These are phyloP conservation scores for Aspergillus unguis DNA, from an alignment of 2,329 filamentous ascomycete species.

Conservation along the genomic window DNA sequence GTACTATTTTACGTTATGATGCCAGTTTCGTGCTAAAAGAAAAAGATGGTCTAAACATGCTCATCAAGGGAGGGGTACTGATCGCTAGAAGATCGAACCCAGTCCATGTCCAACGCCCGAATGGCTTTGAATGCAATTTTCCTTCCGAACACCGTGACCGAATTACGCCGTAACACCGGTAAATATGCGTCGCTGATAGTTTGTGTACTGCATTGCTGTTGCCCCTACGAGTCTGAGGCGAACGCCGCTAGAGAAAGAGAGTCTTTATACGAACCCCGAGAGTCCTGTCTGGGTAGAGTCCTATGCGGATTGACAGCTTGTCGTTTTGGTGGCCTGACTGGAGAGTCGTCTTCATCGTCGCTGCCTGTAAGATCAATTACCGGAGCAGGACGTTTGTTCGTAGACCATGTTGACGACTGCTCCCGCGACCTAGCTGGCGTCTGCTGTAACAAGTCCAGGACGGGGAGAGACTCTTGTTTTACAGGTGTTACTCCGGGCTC, in stretches of 20 bases:
- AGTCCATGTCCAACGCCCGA: slow-evolving; percentile 7
- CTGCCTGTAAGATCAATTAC: slow-evolving; percentile 56
- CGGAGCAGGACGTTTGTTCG: slow-evolving; percentile 46
- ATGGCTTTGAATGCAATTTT: slow-evolving; percentile 6
- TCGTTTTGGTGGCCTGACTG: slow-evolving; percentile 36
- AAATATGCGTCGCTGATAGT: slow-evolving; percentile 17
- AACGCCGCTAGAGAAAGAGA: slow-evolving; percentile 19
- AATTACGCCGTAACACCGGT: slow-evolving; percentile 19
- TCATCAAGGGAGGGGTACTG: not conserved
- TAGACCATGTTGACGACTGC: slow-evolving; percentile 39
- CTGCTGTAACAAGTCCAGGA: slow-evolving; percentile 27
- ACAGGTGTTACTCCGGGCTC: slow-evolving; percentile 35
- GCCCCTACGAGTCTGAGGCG: slow-evolving; percentile 17
- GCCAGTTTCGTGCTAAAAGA: no score
- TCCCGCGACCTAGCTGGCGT: slow-evolving; percentile 38
- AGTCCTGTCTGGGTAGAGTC: slow-evolving; percentile 20
- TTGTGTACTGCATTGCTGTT: slow-evolving; percentile 16
- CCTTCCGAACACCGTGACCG: slow-evolving; percentile 3
- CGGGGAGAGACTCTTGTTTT: slow-evolving; percentile 34
- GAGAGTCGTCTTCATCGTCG: slow-evolving; percentile 48
- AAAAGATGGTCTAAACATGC: no score
- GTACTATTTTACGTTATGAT: not conserved
- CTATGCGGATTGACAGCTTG: slow-evolving; percentile 25
- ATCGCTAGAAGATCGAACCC: not conserved
- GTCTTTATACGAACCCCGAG: slow-evolving; percentile 21